phyloP scores from a whole-genome alignment of 495 filamentous ascomycete genomes.

The Neurospora cerealis region DNA sequence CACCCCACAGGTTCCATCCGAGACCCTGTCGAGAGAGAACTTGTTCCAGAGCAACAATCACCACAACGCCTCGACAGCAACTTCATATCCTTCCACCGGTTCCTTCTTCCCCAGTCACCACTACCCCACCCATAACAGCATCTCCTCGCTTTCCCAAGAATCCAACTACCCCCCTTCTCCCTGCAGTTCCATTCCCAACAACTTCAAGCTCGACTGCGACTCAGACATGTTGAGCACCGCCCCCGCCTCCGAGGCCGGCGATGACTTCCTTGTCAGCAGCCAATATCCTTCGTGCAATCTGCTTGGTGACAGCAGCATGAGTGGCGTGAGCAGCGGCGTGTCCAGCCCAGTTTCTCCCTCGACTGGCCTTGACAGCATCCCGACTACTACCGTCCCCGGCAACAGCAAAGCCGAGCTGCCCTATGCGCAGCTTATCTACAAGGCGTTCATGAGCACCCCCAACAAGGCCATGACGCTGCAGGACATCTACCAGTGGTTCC shows the following conservation, averaged over 20 bases:
- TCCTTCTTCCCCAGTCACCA: conserved; percentile 3
- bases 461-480: conserved; percentile 64
- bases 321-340: background rate
- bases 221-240: conserved; percentile 2
- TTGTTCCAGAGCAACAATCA: background rate
- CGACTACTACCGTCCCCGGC: background rate
- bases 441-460: conserved; percentile 56
- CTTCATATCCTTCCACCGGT: background rate
- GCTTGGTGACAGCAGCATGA: background rate
- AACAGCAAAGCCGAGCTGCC: conserved; percentile 44
- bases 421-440: conserved; percentile 76
- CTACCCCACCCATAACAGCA: background rate
- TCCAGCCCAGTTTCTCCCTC: conserved; percentile 3
- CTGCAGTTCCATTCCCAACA: conserved; percentile 8
- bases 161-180: conserved; percentile 8
- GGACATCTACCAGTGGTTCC: conserved; percentile 88
- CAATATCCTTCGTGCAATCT: background rate
- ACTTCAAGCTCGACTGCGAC: conserved; percentile 7
- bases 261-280: background rate
- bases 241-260: background rate
- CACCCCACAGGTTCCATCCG: background rate
- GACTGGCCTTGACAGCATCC: background rate
- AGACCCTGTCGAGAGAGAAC: background rate
- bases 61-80: background rate
- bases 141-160: conserved; percentile 5